Conservation (phyloP, 257 asterid genomes). For the Capsicum pubescens region DNA sequence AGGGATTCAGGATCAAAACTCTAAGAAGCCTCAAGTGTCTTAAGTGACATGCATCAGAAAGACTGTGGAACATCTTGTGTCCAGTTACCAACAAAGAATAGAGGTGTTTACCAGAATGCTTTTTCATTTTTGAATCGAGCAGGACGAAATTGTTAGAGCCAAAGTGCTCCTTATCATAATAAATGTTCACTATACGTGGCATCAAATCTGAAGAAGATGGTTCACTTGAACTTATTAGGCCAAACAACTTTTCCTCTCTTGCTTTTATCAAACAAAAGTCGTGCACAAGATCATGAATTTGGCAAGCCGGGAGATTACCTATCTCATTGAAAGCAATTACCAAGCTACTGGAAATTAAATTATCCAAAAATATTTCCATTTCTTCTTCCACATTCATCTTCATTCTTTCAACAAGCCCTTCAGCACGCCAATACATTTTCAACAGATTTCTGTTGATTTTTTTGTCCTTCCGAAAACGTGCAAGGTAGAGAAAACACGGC, state of each 20-base stretch:
- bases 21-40: too few species aligned
- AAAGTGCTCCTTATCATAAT: background rate
- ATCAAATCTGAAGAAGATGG: background rate
- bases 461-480: background rate
- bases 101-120: too few species aligned
- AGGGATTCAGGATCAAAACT: too few species aligned
- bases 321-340: slow-evolving; percentile 24
- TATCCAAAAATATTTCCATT: slow-evolving; percentile 21
- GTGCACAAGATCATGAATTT: slow-evolving; percentile 37
- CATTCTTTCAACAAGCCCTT: slow-evolving; percentile 36
- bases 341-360: slow-evolving; percentile 36
- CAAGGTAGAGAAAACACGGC: slow-evolving; percentile 41
- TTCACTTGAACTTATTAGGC: background rate
- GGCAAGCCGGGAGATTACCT: slow-evolving; percentile 31
- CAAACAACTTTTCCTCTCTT: too few species aligned
- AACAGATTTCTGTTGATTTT: slow-evolving; percentile 23
- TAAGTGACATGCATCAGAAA: too few species aligned
- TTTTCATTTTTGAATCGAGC: too few species aligned
- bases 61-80: too few species aligned
- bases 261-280: background rate
- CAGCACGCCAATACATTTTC: slow-evolving; percentile 39
- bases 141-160: too few species aligned
- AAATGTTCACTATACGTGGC: background rate
- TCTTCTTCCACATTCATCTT: background rate
- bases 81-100: too few species aligned